phyloP scores from a whole-genome alignment of 2,329 filamentous ascomycete species.

The Eurotiales sp. region DNA sequence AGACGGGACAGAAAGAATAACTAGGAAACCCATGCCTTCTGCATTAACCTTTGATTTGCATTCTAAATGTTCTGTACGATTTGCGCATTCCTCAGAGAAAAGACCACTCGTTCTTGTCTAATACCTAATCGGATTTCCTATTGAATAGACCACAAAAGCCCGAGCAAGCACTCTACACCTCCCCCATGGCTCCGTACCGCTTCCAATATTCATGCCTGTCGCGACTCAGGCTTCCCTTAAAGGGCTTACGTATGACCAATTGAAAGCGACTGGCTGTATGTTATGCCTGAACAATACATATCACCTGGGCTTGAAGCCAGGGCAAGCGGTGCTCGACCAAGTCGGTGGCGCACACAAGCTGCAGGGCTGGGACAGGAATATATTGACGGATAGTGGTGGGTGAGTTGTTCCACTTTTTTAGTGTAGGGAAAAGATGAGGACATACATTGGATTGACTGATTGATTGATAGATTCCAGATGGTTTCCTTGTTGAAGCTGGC shows the following conservation, averaged over 20 bases:
- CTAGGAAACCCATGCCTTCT: slow-evolving; percentile 42
- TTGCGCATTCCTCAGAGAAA: neutral
- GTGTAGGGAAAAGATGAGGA: neutral
- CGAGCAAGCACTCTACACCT: slow-evolving; percentile 83
- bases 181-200: slow-evolving; percentile 83
- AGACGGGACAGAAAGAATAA: neutral
- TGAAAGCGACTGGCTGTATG: slow-evolving; percentile 83
- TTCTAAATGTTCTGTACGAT: slow-evolving; percentile 71
- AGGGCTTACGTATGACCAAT: slow-evolving; percentile 85
- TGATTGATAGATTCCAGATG: slow-evolving; percentile 80
- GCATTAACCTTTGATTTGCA: slow-evolving; percentile 76
- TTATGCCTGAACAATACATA: slow-evolving; percentile 98
- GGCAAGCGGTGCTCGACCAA: slow-evolving; percentile 79
- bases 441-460: slow-evolving; percentile 5
- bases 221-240: slow-evolving; percentile 96
- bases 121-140: neutral
- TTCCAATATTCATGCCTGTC: slow-evolving; percentile 98
- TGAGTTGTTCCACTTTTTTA: slow-evolving; percentile 26
- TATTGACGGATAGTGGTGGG: slow-evolving; percentile 68
- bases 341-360: slow-evolving; percentile 91
- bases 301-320: slow-evolving; percentile 90
- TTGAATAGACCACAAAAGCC: slow-evolving; percentile 78
- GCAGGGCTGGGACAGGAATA: slow-evolving; percentile 93
- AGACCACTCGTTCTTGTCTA: no score
- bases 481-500: slow-evolving; percentile 91